Evolutionary conservation across 148 eudicot species (phyloP).

Genomic region (Pharnaceum exiguum): DNA sequence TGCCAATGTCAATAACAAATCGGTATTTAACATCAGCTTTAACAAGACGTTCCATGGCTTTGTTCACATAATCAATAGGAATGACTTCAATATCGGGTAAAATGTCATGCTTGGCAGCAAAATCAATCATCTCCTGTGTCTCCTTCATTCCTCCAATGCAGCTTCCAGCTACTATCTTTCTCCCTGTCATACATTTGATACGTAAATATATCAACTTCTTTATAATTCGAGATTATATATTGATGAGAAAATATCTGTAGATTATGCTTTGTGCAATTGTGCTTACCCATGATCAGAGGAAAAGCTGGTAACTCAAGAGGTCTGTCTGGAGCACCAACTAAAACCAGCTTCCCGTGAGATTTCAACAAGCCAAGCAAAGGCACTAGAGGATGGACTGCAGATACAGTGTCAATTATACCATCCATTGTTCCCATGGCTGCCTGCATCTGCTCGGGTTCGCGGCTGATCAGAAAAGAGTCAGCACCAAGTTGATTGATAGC

Average conservation of each 20-base stretch:
- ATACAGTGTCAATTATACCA: conserved; percentile 37
- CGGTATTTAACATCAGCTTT: conserved; percentile 37
- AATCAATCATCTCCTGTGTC: conserved; percentile 42
- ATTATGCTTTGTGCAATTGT: neutral
- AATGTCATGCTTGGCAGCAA: conserved; percentile 31
- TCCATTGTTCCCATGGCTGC: conserved; percentile 49
- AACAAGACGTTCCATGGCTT: conserved; percentile 29
- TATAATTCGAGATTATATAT: neutral
- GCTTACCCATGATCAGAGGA: conserved; percentile 32
- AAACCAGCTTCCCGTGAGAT: conserved; percentile 33
- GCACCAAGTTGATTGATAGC: conserved; percentile 35
- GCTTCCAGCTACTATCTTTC: conserved; percentile 34
- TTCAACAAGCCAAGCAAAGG: conserved; percentile 37
- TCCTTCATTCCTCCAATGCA: conserved; percentile 39
- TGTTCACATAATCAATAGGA: conserved; percentile 34
- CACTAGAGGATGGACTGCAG: conserved; percentile 28
- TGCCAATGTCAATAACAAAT: conserved; percentile 37
- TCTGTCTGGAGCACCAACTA: conserved; percentile 36
- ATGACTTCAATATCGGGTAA: conserved; percentile 32
- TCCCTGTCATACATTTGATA: conserved; percentile 19
- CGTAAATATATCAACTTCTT: neutral
- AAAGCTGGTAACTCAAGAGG: conserved; percentile 31
- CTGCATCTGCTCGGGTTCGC: conserved; percentile 28
- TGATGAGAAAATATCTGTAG: neutral
- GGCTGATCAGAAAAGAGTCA: conserved; percentile 27